phyloP scores from a whole-genome alignment of 306 rosid genomes.

The Glycine soja region DNA sequence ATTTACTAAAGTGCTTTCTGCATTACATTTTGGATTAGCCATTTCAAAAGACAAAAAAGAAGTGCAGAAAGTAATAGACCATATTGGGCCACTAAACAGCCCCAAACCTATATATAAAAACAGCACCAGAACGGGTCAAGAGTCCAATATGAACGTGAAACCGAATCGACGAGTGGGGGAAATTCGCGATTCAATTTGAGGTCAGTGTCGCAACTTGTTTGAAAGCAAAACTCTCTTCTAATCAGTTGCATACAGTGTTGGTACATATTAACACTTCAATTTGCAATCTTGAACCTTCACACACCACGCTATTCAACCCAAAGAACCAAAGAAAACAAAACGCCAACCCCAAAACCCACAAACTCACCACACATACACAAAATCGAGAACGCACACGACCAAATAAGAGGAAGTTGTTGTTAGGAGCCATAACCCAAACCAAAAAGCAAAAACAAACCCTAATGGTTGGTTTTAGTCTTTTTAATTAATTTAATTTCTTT shows the following conservation, averaged over 20 bases:
- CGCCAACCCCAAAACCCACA: too few relatives aligned
- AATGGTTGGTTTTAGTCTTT: constrained; percentile 4
- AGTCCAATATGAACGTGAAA: constrained; percentile 19
- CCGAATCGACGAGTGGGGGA: constrained; percentile 29
- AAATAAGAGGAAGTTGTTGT: background rate
- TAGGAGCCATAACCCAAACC: background rate
- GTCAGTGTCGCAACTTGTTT: constrained; percentile 1
- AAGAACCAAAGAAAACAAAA: background rate
- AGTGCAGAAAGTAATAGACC: too few relatives aligned
- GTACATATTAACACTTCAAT: background rate
- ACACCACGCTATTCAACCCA: background rate
- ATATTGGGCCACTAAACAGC: background rate
- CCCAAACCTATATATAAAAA: background rate
- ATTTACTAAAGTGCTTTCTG: too few relatives aligned
- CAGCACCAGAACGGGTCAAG: background rate
- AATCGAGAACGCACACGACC: too few relatives aligned
- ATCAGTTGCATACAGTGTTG: constrained; percentile 30
- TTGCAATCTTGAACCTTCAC: background rate
- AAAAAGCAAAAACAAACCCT: constrained; percentile 29
- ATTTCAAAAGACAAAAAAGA: too few relatives aligned
- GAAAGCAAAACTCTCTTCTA: background rate
- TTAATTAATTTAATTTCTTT: background rate
- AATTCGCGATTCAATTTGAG: constrained; percentile 19
- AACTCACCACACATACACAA: background rate
- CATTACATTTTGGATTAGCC: too few relatives aligned